Evolutionary conservation across 306 rosid genomes (phyloP).

Genomic region (Vigna trinervia): DNA sequence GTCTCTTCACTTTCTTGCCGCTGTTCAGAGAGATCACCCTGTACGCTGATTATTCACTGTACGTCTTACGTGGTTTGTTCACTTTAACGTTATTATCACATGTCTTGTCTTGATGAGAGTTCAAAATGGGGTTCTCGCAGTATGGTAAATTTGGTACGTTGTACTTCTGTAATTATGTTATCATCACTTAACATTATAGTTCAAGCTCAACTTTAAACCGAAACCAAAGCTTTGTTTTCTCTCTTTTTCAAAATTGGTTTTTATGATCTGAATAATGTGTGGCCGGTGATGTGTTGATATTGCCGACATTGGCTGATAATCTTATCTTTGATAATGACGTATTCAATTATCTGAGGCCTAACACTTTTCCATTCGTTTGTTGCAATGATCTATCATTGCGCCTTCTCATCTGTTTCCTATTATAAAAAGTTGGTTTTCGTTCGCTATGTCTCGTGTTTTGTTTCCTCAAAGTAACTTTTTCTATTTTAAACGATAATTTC

Average conservation of each 20-base stretch:
- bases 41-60: no score
- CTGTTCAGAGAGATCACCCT: no score
- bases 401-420: not conserved
- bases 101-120: no score
- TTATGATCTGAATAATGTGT: no score
- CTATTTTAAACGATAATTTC: not conserved
- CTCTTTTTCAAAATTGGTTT: no score
- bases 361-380: not conserved
- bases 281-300: constrained; percentile 44
- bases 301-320: constrained; percentile 50
- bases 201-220: no score
- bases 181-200: not conserved
- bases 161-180: not conserved
- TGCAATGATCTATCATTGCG: not conserved
- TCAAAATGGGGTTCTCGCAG: no score
- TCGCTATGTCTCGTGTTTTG: not conserved
- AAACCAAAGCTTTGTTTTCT: no score
- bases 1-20: not conserved
- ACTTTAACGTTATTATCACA: no score
- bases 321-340: constrained; percentile 37
- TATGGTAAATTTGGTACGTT: no score
- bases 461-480: not conserved
- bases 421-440: not conserved
- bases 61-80: no score
- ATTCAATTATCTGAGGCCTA: constrained; percentile 36